These are phyloP conservation scores for Simmondsia chinensis DNA, from an alignment of 148 eudicot species.

Conservation along the genomic window DNA sequence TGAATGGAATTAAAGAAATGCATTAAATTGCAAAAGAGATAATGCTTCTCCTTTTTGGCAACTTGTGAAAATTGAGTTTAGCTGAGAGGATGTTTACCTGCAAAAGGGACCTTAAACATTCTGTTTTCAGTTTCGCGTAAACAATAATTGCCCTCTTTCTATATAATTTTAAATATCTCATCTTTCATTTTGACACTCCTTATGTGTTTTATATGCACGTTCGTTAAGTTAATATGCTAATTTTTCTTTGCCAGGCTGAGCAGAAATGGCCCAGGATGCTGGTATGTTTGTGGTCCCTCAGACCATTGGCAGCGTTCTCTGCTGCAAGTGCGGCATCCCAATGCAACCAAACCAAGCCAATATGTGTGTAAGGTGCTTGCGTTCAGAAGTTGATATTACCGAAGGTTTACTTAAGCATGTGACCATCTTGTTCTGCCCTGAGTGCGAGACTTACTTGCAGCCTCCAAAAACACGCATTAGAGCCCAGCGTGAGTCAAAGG, in stretches of 20 bases:
- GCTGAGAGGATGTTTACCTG: too few relatives aligned
- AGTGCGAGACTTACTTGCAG: constrained; percentile 57
- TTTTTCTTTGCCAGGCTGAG: background rate
- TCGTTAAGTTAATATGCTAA: background rate
- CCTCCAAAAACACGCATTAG: constrained; percentile 64
- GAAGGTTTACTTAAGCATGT: constrained; percentile 62
- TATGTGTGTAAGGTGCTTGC: constrained; percentile 63
- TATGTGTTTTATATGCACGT: too few relatives aligned
- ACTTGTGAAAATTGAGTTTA: too few relatives aligned
- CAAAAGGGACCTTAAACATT: too few relatives aligned
- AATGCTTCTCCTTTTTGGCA: too few relatives aligned
- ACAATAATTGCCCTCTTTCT: too few relatives aligned
- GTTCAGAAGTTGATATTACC: constrained; percentile 61
- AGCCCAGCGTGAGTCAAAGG: constrained; percentile 58
- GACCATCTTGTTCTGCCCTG: constrained; percentile 41
- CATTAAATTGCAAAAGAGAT: too few relatives aligned
- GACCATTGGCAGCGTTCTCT: constrained; percentile 50
- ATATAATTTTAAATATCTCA: too few relatives aligned
- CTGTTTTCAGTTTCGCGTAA: too few relatives aligned
- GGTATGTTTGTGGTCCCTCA: constrained; percentile 49
- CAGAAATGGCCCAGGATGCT: constrained; percentile 31
- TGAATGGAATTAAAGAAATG: too few relatives aligned
- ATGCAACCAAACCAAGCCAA: constrained; percentile 71
- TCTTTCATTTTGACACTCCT: too few relatives aligned
- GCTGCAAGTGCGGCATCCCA: constrained; percentile 62